These are phyloP conservation scores for Kodamaea kaohsiungensis DNA, from an alignment of 805 yeast genomes.

Conservation along the genomic window DNA sequence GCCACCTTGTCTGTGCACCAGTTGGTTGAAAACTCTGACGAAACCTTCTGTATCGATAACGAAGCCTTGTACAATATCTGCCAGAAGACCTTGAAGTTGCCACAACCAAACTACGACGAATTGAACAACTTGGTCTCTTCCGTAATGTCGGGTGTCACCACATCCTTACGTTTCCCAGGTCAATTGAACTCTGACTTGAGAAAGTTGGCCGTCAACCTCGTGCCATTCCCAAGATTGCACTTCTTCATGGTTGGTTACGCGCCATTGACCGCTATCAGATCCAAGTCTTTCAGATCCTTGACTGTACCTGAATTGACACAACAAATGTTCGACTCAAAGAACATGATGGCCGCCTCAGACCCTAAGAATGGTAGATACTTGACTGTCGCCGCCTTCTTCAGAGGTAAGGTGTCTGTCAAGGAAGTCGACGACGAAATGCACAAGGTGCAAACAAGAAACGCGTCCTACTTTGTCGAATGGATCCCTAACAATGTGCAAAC, in stretches of 20 bases:
- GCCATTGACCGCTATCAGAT: conserved; percentile 79
- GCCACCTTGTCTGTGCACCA: conserved; percentile 91
- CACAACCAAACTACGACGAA: conserved; percentile 76
- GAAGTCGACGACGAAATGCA: conserved; percentile 95
- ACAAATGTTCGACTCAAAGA: conserved; percentile 88
- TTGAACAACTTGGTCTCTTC: conserved; percentile 81
- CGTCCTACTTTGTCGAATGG: conserved; percentile 90
- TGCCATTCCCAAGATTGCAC: conserved; percentile 93
- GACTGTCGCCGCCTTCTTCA: conserved; percentile 91
- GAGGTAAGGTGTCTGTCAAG: conserved; percentile 89
- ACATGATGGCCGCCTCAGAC: conserved; percentile 95
- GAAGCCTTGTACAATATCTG: conserved; percentile 91
- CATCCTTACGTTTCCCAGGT: conserved; percentile 92
- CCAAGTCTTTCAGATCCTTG: conserved; percentile 79
- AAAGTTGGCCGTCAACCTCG: conserved; percentile 90
- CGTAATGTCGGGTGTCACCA: conserved; percentile 95
- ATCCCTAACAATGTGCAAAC: conserved; percentile 95
- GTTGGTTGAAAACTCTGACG: conserved; percentile 87
- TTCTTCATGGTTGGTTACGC: conserved; percentile 96
- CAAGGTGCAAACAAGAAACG: conserved; percentile 77
- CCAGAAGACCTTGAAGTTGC: conserved; percentile 78
- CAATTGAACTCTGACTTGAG: conserved; percentile 91
- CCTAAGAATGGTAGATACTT: conserved; percentile 89
- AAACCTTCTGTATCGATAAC: conserved; percentile 92
- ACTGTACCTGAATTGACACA: conserved; percentile 91